These are phyloP conservation scores for Candida silvatica DNA, from an alignment of 805 yeast species.

Conservation along the genomic window DNA sequence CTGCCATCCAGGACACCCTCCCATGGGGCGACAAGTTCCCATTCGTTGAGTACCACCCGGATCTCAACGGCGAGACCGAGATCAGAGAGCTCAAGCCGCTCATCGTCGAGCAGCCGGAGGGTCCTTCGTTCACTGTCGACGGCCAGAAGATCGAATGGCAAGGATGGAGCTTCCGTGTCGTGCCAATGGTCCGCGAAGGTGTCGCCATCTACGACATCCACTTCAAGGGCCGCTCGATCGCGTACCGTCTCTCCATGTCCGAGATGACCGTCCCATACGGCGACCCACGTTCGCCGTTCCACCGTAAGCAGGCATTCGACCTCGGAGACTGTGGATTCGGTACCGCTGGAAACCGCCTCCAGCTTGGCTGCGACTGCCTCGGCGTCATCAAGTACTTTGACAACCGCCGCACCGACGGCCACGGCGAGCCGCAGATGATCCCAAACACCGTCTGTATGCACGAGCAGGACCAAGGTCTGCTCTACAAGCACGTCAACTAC, in stretches of 20 bases:
- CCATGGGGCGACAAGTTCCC: conserved; percentile 49
- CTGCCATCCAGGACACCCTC: conserved; percentile 38
- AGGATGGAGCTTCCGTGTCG: conserved; percentile 74
- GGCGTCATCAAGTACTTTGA: conserved; percentile 73
- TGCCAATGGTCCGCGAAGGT: conserved; percentile 71
- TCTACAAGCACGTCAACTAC: conserved; percentile 75
- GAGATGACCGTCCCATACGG: conserved; percentile 90
- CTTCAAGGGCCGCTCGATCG: conserved; percentile 69
- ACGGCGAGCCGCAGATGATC: conserved; percentile 54
- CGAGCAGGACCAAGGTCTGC: conserved; percentile 68
- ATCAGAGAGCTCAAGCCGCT: conserved; percentile 61
- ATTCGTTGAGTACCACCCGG: conserved; percentile 68
- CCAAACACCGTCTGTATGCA: conserved; percentile 75
- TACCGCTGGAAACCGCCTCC: conserved; percentile 56
- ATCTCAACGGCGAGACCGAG: conserved; percentile 43
- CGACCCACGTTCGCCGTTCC: conserved; percentile 77
- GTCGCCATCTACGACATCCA: conserved; percentile 62
- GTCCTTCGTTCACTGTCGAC: conserved; percentile 56
- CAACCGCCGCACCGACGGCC: conserved; percentile 43
- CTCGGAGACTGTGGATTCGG: conserved; percentile 84
- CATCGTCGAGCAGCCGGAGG: conserved; percentile 67
- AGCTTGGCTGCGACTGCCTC: conserved; percentile 74
- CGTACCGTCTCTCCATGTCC: conserved; percentile 64
- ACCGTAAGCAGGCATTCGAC: conserved; percentile 82
- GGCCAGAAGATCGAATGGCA: conserved; percentile 68